A percentile compares a stretch with the other conserved stretches of the same genome.
phyloP scores from a whole-genome alignment of 1,284 basidiomycete genomes.

The Cryptococcus sp. region DNA sequence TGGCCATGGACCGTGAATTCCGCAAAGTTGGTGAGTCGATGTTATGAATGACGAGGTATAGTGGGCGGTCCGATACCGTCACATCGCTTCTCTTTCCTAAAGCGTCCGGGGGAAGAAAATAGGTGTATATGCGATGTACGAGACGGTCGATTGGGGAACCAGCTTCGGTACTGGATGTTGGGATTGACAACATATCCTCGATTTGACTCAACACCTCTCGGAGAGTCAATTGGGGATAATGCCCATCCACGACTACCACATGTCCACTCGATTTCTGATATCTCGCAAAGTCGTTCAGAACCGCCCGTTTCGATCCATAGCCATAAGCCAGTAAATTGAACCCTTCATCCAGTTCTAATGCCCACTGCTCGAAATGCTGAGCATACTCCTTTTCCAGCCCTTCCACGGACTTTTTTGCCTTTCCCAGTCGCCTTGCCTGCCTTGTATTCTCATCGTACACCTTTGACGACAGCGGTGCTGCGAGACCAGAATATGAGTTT shows the following conservation, averaged over 20 bases:
- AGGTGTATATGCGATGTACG: constrained; percentile 60
- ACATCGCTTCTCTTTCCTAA: constrained; percentile 47
- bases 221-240: constrained; percentile 64
- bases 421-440: constrained; percentile 29
- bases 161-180: constrained; percentile 11
- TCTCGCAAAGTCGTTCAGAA: constrained; percentile 69
- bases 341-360: constrained; percentile 67
- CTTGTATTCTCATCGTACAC: constrained; percentile 34
- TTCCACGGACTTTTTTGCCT: constrained; percentile 36
- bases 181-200: constrained; percentile 46
- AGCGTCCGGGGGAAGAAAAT: constrained; percentile 50
- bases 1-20: constrained; percentile 53
- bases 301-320: constrained; percentile 71
- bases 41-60: constrained; percentile 81
- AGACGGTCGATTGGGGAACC: constrained; percentile 56
- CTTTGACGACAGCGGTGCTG: constrained; percentile 55
- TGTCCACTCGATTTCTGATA: constrained; percentile 59
- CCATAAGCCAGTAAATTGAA: constrained; percentile 86
- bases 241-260: constrained; percentile 74
- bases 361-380: constrained; percentile 60
- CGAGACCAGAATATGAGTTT: constrained; percentile 67
- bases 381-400: constrained; percentile 36
- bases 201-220: constrained; percentile 68
- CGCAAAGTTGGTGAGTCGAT: constrained; percentile 73
- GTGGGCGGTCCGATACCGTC: constrained; percentile 44